Evolutionary conservation across 495 filamentous ascomycete genomes (phyloP).

Genomic region (Trichoderma orchidacearum): DNA sequence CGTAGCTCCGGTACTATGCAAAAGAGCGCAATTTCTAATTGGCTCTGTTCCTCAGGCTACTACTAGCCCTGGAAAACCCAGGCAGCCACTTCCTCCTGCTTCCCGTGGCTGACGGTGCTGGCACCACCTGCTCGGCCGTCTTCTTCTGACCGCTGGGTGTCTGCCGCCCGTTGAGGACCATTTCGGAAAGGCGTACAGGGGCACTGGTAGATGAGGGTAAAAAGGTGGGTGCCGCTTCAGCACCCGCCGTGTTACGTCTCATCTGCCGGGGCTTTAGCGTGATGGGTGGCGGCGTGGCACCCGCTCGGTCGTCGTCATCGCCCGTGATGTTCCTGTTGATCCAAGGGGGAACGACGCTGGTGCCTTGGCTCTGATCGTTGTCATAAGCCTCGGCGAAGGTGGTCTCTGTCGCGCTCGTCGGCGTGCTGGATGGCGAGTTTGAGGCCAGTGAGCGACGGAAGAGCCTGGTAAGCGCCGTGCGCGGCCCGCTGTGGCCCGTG

Average conservation of each 20-base stretch:
- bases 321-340: constrained; percentile 9
- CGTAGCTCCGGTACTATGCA: neutral
- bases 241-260: constrained; percentile 4
- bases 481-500: constrained; percentile 19
- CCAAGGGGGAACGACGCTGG: constrained; percentile 16
- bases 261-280: constrained; percentile 18
- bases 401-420: constrained; percentile 19
- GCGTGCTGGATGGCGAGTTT: constrained; percentile 9
- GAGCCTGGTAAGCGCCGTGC: constrained; percentile 20
- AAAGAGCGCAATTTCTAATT: constrained; percentile 6
- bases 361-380: constrained; percentile 5
- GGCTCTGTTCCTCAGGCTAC: constrained; percentile 14
- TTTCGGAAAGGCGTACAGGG: neutral
- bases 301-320: constrained; percentile 15
- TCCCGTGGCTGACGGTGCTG: constrained; percentile 7
- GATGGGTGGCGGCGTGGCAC: constrained; percentile 34
- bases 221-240: neutral
- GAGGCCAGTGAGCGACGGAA: constrained; percentile 24
- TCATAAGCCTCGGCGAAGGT: constrained; percentile 13
- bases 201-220: neutral
- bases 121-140: neutral
- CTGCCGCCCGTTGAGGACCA: neutral
- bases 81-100: constrained; percentile 23
- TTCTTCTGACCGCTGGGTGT: constrained; percentile 2
- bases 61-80: constrained; percentile 18